Conservation (phyloP, 1,284 basidiomycete genomes). For the Peniophora sp. region DNA sequence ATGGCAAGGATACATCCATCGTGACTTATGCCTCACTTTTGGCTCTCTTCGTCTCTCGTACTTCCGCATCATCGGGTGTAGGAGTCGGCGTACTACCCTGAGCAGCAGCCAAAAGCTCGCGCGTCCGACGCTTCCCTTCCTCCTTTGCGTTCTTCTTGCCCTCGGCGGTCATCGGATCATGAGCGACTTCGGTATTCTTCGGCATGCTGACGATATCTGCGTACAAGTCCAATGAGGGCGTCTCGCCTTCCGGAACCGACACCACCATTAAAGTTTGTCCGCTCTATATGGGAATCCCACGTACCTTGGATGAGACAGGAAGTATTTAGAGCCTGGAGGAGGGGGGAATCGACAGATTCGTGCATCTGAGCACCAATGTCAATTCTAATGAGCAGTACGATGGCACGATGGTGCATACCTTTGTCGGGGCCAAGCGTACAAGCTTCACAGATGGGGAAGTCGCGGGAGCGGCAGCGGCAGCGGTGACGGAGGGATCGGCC, state of each 20-base stretch:
- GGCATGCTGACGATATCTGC: slow-evolving; percentile 50
- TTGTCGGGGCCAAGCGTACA: slow-evolving; percentile 4
- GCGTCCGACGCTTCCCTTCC: slow-evolving; percentile 7
- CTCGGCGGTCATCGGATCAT: slow-evolving; percentile 31
- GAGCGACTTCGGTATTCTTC: slow-evolving; percentile 44
- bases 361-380: slow-evolving; percentile 3
- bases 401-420: no score
- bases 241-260: slow-evolving; percentile 20
- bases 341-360: slow-evolving; percentile 12
- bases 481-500: background rate
- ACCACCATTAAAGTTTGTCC: background rate
- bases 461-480: background rate
- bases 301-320: slow-evolving; percentile 30
- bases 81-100: background rate
- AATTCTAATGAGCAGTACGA: no score
- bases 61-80: background rate
- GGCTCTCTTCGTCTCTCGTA: background rate
- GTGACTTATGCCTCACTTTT: background rate
- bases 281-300: slow-evolving; percentile 2
- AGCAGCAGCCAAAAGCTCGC: slow-evolving; percentile 6
- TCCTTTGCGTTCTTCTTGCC: slow-evolving; percentile 6
- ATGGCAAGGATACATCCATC: no score
- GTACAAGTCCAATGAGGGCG: slow-evolving; percentile 47
- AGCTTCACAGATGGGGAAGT: slow-evolving; percentile 1
- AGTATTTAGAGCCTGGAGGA: slow-evolving; percentile 33